Evolutionary conservation across 163 green algal species (phyloP).

Genomic region (Chlamydomonas reinhardtii): DNA sequence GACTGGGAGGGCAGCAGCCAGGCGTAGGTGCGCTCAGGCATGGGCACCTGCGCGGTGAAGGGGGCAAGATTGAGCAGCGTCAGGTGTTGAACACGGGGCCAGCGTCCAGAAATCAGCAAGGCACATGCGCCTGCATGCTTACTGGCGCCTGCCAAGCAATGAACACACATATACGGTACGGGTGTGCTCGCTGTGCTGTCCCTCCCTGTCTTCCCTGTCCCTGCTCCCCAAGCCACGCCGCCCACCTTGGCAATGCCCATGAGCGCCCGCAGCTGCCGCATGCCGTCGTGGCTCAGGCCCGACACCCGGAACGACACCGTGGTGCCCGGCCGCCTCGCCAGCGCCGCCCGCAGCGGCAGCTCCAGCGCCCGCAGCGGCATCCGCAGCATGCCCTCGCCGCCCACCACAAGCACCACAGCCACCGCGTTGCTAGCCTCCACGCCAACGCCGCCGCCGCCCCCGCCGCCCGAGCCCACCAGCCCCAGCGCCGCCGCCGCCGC

Average conservation of each 20-base stretch:
- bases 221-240: background rate
- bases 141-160: too few relatives aligned
- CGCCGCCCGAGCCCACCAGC: background rate
- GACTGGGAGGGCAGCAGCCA: constrained; percentile 35
- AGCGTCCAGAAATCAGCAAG: too few relatives aligned
- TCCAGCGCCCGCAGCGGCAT: constrained; percentile 33
- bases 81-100: too few relatives aligned
- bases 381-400: constrained; percentile 5
- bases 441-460: background rate
- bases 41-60: constrained; percentile 17
- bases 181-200: too few relatives aligned
- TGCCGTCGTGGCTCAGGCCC: constrained; percentile 34
- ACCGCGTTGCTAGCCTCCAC: constrained; percentile 44
- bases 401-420: constrained; percentile 22
- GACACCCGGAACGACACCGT: constrained; percentile 41
- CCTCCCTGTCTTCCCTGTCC: too few relatives aligned
- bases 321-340: constrained; percentile 37
- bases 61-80: background rate
- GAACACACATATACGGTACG: too few relatives aligned
- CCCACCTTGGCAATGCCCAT: constrained; percentile 37
- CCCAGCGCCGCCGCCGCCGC: background rate
- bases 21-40: constrained; percentile 37
- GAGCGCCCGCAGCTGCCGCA: constrained; percentile 41
- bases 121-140: too few relatives aligned
- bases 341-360: constrained; percentile 22